Evolutionary conservation across 768 basidiomycete species (phyloP), one percentile per base, ranked within the genome.

Genomic region (Suillus clintonianus): DNA sequence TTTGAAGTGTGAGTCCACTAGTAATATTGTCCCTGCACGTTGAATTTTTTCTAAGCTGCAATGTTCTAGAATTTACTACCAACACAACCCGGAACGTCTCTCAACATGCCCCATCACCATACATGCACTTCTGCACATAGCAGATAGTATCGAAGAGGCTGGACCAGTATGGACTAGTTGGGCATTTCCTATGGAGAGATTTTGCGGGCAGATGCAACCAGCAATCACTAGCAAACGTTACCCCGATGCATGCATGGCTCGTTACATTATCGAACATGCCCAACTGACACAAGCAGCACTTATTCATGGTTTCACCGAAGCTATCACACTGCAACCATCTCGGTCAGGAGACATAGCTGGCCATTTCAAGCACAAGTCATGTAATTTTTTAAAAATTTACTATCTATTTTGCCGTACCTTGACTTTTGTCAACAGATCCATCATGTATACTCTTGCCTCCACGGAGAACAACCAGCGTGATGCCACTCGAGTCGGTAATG

Each of bases 101-200:
- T 43, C 59, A 4, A 24, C 57, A 0, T 75, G 74, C 43, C 62
- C 68, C 0, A 19, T 69, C 5, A 61, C 66, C 0, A 63, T 72
- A 1, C 75, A 73, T 50, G 63, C 60, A 10, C 61, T 74, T 2
- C 65, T 73, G 2, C 72, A 74, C 58, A 24, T 70, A 50, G 61
- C 63, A 3, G 39, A 71, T 24, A 57, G 62, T 22, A 69, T 73
- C 50, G 19, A 30, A 17, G n/a, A 54, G 15, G 60, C 50, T 19
- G 67, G 68, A 2, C 72, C 72, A 1, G 62, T 66, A 2, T 71
- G 72, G 65, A 51, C 62, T 1, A 66, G 56, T 11, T 72, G 72
- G 72, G 55, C 69, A 2, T 72, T 74, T 47, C 36, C 36, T 37
- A 37, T 54, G 65, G 72, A 74, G 39, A 47, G 71, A 11, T 69